Evolutionary conservation across 768 basidiomycete species (phyloP).

Genomic region (Leccinellum rugosiceps): DNA sequence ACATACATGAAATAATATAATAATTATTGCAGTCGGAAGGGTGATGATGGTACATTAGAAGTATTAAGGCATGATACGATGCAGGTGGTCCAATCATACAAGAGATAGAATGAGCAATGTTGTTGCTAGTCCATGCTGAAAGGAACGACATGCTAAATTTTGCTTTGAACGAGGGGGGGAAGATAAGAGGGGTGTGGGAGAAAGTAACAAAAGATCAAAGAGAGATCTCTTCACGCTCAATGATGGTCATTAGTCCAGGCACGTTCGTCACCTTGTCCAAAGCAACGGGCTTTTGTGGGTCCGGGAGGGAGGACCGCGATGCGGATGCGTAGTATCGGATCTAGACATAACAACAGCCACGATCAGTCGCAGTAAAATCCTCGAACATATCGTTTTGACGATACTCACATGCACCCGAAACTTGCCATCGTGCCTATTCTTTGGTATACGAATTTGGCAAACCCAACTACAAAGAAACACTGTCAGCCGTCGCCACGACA

Average conservation of each 20-base stretch:
- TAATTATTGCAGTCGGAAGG: background rate
- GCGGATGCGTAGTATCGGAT: slow-evolving; percentile 61
- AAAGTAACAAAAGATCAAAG: slow-evolving; percentile 9
- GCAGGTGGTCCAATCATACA: background rate
- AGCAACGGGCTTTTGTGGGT: slow-evolving; percentile 62
- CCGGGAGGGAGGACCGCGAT: slow-evolving; percentile 46
- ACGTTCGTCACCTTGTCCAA: slow-evolving; percentile 58
- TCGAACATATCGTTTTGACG: background rate
- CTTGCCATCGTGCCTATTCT: slow-evolving; percentile 43
- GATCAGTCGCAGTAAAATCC: background rate
- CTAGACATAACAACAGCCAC: slow-evolving; percentile 31
- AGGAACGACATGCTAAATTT: background rate
- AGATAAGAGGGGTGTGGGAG: background rate
- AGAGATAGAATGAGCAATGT: background rate
- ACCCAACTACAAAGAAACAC: slow-evolving; percentile 48
- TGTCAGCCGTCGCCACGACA: slow-evolving; percentile 1
- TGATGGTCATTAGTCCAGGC: slow-evolving; percentile 74
- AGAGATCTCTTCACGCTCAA: slow-evolving; percentile 38
- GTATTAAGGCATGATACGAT: background rate
- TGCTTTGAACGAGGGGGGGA: background rate
- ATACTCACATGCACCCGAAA: slow-evolving; percentile 59
- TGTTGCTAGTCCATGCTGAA: slow-evolving; percentile 2
- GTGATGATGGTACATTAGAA: background rate
- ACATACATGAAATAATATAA: slow-evolving; percentile 4
- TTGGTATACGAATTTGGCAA: slow-evolving; percentile 55